Percentiles rank a stretch among this genome's conserved stretches.
phyloP scores from a whole-genome alignment of 2,329 filamentous ascomycete species.

The Pseudocercospora eumusae region DNA sequence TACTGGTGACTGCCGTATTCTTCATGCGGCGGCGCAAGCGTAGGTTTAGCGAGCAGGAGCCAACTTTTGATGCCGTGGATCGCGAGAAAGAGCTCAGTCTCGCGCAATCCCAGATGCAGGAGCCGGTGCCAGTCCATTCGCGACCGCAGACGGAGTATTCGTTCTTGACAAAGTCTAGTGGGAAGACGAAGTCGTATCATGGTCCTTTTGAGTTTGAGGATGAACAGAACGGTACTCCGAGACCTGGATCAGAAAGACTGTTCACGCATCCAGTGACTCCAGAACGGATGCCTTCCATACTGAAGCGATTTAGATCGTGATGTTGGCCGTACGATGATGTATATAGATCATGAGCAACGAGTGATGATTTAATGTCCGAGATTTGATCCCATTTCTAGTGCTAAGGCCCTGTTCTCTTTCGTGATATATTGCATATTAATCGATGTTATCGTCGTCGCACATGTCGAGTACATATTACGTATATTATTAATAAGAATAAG shows the following conservation, averaged over 20 bases:
- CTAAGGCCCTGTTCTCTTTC: too few relatives aligned
- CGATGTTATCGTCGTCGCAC: too few relatives aligned
- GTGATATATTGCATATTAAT: too few relatives aligned
- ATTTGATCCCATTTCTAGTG: too few relatives aligned
- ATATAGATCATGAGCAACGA: constrained; percentile 7
- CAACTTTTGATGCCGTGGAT: neutral
- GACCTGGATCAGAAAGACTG: constrained; percentile 16
- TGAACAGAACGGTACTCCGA: constrained; percentile 11
- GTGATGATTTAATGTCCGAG: neutral
- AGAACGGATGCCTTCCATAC: constrained; percentile 1
- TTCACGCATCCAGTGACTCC: constrained; percentile 11
- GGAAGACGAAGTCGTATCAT: constrained; percentile 19
- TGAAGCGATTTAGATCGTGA: neutral
- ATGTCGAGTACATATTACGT: too few relatives aligned
- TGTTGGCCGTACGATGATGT: neutral
- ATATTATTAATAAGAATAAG: too few relatives aligned
- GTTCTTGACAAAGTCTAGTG: constrained; percentile 13
- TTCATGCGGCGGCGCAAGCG: constrained; percentile 11
- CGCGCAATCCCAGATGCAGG: neutral
- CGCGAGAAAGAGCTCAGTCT: neutral
- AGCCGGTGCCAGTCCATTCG: neutral
- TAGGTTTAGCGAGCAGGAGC: constrained; percentile 11
- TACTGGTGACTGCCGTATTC: constrained; percentile 6
- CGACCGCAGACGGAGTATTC: constrained; percentile 12
- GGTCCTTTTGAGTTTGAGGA: constrained; percentile 21